Evolutionary conservation across 1,139 yeast genomes (phyloP).

Genomic region (Geotrichum candidum): DNA sequence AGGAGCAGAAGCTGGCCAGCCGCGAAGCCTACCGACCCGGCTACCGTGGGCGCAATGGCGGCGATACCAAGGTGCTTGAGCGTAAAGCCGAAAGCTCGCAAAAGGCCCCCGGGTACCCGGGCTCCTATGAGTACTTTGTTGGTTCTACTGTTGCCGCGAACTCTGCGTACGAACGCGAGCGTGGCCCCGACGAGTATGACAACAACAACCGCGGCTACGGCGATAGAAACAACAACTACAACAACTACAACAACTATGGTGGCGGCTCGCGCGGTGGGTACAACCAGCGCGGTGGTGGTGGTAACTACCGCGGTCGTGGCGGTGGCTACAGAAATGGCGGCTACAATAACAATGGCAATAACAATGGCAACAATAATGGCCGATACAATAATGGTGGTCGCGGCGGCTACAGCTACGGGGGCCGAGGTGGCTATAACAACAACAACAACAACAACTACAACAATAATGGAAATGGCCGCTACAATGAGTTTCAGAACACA

Average conservation of each 20-base stretch:
- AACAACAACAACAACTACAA: not conserved
- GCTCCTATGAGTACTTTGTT: conserved; percentile 28
- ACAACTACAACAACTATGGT: conserved; percentile 16
- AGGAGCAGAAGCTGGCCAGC: conserved; percentile 10
- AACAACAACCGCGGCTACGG: conserved; percentile 21
- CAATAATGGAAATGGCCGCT: conserved; percentile 15
- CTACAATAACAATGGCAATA: conserved; percentile 20
- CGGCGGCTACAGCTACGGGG: not conserved
- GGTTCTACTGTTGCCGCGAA: conserved; percentile 38
- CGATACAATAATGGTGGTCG: conserved; percentile 13
- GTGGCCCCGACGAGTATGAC: conserved; percentile 26
- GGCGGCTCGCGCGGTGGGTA: conserved; percentile 14
- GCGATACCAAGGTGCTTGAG: conserved; percentile 27
- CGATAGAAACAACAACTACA: too few relatives aligned
- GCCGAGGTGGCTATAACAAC: conserved; percentile 6
- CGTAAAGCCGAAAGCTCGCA: conserved; percentile 24
- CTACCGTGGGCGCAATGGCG: conserved; percentile 25
- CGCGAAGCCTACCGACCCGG: conserved; percentile 13
- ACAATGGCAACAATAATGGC: conserved; percentile 17
- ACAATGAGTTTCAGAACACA: conserved; percentile 16
- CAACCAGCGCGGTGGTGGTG: conserved; percentile 16
- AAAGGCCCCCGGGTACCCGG: not conserved
- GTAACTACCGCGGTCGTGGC: conserved; percentile 21
- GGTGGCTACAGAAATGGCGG: conserved; percentile 20
- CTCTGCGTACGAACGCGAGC: conserved; percentile 16